These are phyloP conservation scores for Mucor racemosus DNA, from an alignment of 371 early-diverging fungal species.

Conservation along the genomic window DNA sequence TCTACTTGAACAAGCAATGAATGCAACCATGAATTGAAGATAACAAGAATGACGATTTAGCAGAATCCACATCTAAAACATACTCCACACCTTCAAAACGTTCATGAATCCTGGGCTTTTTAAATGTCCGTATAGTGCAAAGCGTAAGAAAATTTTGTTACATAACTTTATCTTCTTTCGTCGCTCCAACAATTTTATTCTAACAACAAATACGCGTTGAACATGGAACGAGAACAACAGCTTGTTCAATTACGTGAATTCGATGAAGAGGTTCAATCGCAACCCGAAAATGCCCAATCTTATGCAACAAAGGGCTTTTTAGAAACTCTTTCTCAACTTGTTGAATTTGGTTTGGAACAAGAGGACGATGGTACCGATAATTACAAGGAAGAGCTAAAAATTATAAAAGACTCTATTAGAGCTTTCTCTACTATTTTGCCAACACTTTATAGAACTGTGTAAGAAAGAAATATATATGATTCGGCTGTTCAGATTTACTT, in stretches of 20 bases:
- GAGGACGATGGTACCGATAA: conserved; percentile 26
- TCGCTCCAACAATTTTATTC: too few species aligned
- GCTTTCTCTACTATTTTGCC: conserved; percentile 51
- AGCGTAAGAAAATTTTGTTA: too few species aligned
- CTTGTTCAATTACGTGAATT: conserved; percentile 41
- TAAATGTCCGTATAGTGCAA: too few species aligned
- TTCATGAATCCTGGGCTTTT: too few species aligned
- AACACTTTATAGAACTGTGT: conserved; percentile 23
- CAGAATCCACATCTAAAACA: too few species aligned
- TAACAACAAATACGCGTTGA: neutral
- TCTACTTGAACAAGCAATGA: too few species aligned
- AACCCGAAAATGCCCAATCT: conserved; percentile 36
- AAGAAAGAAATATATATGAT: neutral
- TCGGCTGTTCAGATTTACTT: too few species aligned
- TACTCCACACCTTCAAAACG: too few species aligned
- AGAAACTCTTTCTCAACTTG: conserved; percentile 31
- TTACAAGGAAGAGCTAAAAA: conserved; percentile 32
- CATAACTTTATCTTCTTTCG: too few species aligned
- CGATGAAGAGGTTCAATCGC: conserved; percentile 36
- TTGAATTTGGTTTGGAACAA: conserved; percentile 24
- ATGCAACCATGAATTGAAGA: too few species aligned
- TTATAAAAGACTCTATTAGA: conserved; percentile 45
- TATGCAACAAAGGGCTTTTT: conserved; percentile 52
- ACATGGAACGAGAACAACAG: conserved; percentile 33
- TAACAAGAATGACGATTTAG: too few species aligned